These are phyloP conservation scores for Stephania cephalantha DNA, from an alignment of 164 flowering plant species.

Conservation along the genomic window DNA sequence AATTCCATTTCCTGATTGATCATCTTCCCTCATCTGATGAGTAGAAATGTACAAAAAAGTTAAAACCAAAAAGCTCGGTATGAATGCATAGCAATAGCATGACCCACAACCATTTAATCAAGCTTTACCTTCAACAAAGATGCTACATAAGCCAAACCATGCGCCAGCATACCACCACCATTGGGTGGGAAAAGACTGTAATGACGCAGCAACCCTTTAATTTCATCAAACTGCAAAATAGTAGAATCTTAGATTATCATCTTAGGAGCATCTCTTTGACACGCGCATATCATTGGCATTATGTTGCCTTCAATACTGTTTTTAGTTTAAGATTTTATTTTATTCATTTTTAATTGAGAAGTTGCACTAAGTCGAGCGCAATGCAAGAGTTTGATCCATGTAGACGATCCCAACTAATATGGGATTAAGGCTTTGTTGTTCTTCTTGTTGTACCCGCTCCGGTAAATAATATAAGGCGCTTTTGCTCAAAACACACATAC, in stretches of 20 bases:
- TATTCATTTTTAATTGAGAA: too few relatives aligned
- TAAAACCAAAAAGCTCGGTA: not conserved
- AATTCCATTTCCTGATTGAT: constrained; percentile 65
- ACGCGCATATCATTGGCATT: too few relatives aligned
- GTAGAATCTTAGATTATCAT: not conserved
- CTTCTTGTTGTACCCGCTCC: too few relatives aligned
- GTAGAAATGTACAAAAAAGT: not conserved
- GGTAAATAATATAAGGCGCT: too few relatives aligned
- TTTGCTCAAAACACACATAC: too few relatives aligned
- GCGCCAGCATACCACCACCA: constrained; percentile 90
- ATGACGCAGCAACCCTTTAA: constrained; percentile 73
- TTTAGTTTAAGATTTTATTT: too few relatives aligned
- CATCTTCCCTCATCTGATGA: constrained; percentile 57
- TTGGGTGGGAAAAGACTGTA: constrained; percentile 82
- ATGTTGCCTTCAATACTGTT: too few relatives aligned
- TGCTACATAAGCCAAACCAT: constrained; percentile 73
- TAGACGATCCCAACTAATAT: too few relatives aligned
- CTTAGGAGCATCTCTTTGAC: too few relatives aligned
- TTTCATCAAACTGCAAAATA: constrained; percentile 58
- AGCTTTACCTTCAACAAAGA: constrained; percentile 64
- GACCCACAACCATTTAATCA: not conserved
- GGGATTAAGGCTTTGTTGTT: too few relatives aligned
- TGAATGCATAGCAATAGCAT: not conserved
- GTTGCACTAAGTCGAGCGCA: too few relatives aligned
- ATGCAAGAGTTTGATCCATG: too few relatives aligned